Evolutionary conservation across 2,329 filamentous ascomycete species (phyloP).

Genomic region (Hawksworthiomyces lignivorus): DNA sequence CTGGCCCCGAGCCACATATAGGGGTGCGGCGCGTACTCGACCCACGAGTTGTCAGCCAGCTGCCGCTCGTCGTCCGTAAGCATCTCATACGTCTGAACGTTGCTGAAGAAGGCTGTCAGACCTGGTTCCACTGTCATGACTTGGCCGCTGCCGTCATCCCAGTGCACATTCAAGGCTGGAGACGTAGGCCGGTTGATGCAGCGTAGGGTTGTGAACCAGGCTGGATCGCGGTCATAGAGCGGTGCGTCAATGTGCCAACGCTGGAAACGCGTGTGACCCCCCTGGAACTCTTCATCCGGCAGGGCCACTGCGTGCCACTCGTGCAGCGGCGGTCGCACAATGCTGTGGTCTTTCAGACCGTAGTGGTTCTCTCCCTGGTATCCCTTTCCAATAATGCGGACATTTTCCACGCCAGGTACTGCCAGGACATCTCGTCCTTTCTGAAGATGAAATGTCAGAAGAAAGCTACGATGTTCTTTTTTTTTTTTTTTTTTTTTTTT

Average conservation of each 20-base stretch:
- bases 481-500: no score
- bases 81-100: conserved; percentile 32
- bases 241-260: conserved; percentile 42
- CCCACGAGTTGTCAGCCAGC: conserved; percentile 35
- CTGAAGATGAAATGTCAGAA: conserved; percentile 5
- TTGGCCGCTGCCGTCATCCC: conserved; percentile 25
- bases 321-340: conserved; percentile 24
- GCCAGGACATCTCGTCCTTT: conserved; percentile 25
- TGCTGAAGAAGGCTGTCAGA: conserved; percentile 36
- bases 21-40: conserved; percentile 37
- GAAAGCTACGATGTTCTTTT: no score
- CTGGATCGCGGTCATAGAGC: conserved; percentile 29
- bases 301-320: conserved; percentile 29
- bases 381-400: conserved; percentile 37
- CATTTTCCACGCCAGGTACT: conserved; percentile 35
- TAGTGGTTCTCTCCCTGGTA: conserved; percentile 37
- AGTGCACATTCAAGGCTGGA: conserved; percentile 23
- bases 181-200: conserved; percentile 30
- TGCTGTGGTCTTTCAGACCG: conserved; percentile 30
- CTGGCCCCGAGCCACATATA: conserved; percentile 35
- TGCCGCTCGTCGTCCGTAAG: conserved; percentile 32
- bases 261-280: conserved; percentile 37
- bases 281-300: conserved; percentile 26
- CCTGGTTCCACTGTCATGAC: conserved; percentile 35
- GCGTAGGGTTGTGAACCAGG: conserved; percentile 23